Conservation (phyloP, 2,329 filamentous ascomycete species). For the Alternaria panax region DNA sequence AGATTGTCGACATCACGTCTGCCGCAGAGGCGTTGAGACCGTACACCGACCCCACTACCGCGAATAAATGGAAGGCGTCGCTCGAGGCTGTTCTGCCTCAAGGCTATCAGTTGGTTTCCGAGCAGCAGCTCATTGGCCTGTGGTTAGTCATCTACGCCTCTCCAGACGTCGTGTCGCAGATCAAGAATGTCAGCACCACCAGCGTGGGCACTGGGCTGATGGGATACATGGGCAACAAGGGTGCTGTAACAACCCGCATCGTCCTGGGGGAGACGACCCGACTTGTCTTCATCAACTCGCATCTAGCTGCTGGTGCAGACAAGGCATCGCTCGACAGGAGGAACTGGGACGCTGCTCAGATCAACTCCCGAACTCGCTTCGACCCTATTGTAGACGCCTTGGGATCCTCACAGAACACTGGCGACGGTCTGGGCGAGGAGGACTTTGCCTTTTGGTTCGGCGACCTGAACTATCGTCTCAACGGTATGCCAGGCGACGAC, state of each 20-base stretch:
- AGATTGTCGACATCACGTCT: conserved; percentile 85
- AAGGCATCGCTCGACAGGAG: conserved; percentile 78
- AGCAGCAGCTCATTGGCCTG: conserved; percentile 86
- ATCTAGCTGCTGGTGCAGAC: conserved; percentile 87
- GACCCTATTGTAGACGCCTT: conserved; percentile 73
- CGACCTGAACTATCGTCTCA: conserved; percentile 92
- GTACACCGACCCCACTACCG: conserved; percentile 75
- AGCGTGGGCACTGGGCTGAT: conserved; percentile 88
- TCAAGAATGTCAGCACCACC: conserved; percentile 82
- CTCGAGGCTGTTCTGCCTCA: conserved; percentile 75
- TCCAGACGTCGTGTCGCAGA: conserved; percentile 73
- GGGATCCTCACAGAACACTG: conserved; percentile 63
- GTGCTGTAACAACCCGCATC: conserved; percentile 81
- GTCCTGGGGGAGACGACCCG: conserved; percentile 89
- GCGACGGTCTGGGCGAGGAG: conserved; percentile 82
- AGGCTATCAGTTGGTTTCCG: conserved; percentile 78
- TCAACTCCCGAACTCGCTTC: conserved; percentile 78
- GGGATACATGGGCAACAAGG: conserved; percentile 97
- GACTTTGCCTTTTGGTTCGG: conserved; percentile 97
- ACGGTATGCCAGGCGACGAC: conserved; percentile 87
- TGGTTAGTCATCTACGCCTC: conserved; percentile 87
- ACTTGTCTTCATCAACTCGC: conserved; percentile 88
- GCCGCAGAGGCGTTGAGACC: conserved; percentile 79
- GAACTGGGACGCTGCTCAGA: conserved; percentile 88
- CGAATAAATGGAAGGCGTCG: conserved; percentile 81